Base-by-base conservation (phyloP, 805 yeast genomes). In the Komagataella pseudopastoris region DNA sequence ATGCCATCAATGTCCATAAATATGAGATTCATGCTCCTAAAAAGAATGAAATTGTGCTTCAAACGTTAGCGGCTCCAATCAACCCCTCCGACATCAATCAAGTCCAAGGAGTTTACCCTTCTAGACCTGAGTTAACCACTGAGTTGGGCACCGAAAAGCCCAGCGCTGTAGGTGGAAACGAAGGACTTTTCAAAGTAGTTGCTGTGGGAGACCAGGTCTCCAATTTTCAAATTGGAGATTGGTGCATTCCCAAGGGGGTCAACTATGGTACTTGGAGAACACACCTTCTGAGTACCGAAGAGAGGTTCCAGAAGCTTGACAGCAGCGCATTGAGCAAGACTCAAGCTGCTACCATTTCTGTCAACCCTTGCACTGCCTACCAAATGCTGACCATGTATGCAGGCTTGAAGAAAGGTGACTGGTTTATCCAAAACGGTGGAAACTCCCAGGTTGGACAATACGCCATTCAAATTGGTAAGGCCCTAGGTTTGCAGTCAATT, bases 371-470 rank as follows among this genome's bases (percentile, higher is more conserved):
- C 49, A 88, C 96, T 7, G 99, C 98, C 0, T 88, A 81, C 60
- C 86, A 88, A 66, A 77, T 93, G 86, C 81, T 91, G 55, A 80
- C 84, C 16, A 77, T 83, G 65, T 85, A 79, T 64, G 78, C 69
- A 50, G 72, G 78, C 51, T 67, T 85, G 60, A 65, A 71, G 53
- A 76, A 80, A 1, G 88, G 88, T 17, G 90, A 90, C 64, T 93
- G 96, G 96, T 78, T 93, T 56, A 81, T 93, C 55, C 98, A 93
- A 69, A 93, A 91, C 60, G 99, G 96, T 36, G 98, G 96, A 43
- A 93, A 88, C 57, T 88, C 96, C 6, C 95, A 93, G 24, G 99
- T 93, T 8, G 96, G 96, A 5, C 81, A 88, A 58, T 82, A 85
- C 58, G 98, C 96, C 6, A 76, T 88, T 49, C 99, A 93, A 67